phyloP scores from a whole-genome alignment of 176 grass and related monocot genomes.

The Puya raimondii region DNA sequence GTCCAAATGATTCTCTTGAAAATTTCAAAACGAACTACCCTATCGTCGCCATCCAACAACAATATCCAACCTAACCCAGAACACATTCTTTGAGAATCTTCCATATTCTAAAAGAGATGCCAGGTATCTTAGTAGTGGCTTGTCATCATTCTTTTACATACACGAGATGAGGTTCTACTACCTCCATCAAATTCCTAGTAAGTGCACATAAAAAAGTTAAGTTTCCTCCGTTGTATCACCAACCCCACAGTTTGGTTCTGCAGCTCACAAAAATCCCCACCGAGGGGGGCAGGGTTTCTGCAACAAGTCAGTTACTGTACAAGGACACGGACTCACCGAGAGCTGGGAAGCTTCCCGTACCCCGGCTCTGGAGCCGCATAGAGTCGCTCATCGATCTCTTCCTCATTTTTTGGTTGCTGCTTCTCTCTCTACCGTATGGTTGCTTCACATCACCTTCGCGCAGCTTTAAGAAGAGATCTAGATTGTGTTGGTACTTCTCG shows the following conservation, averaged over 20 bases:
- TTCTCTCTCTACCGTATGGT: constrained; percentile 3
- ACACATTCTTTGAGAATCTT: too few relatives aligned
- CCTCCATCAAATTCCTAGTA: too few relatives aligned
- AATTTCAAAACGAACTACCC: too few relatives aligned
- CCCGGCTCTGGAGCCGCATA: neutral
- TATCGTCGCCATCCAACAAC: too few relatives aligned
- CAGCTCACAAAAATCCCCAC: neutral
- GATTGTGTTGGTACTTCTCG: constrained; percentile 26
- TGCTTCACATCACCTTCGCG: constrained; percentile 17
- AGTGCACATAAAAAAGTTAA: too few relatives aligned
- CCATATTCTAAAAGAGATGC: too few relatives aligned
- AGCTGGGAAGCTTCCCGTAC: neutral
- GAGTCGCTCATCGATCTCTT: neutral
- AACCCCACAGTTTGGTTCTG: neutral
- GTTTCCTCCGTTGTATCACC: neutral
- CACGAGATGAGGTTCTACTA: too few relatives aligned
- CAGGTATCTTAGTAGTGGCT: neutral
- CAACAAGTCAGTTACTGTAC: neutral
- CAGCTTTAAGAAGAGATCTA: constrained; percentile 48
- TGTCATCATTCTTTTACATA: neutral
- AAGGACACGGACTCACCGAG: neutral
- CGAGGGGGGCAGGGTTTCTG: neutral
- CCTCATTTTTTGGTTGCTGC: neutral
- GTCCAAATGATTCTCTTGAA: too few relatives aligned
- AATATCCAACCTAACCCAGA: too few relatives aligned